phyloP scores from a whole-genome alignment of 2,329 filamentous ascomycete species.

The Akanthomyces muscarius region DNA sequence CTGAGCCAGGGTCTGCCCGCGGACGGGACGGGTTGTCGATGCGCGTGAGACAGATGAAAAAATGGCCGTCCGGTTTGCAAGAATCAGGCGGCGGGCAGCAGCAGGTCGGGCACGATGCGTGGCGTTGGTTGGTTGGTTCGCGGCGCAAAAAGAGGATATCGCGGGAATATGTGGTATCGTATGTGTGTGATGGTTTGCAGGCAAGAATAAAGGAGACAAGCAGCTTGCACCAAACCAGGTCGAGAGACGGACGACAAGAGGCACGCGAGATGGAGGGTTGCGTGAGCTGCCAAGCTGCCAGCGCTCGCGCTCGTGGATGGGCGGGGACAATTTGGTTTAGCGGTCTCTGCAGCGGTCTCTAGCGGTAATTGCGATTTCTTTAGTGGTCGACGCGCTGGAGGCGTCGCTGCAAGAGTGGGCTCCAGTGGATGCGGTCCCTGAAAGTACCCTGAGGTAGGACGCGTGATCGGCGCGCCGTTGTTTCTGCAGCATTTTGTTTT shows the following conservation, averaged over 20 bases:
- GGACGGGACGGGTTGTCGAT: neutral
- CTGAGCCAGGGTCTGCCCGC: neutral
- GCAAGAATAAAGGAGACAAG: neutral
- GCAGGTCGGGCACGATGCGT: neutral
- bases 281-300: neutral
- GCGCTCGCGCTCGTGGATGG: neutral
- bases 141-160: neutral
- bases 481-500: neutral
- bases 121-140: neutral
- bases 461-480: neutral
- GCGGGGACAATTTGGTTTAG: neutral
- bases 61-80: neutral
- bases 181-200: neutral
- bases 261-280: neutral
- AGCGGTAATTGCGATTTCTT: conserved; percentile 6
- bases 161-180: no score
- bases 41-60: neutral
- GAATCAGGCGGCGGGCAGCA: neutral
- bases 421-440: neutral
- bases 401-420: neutral
- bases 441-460: neutral
- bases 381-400: conserved; percentile 1
- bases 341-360: neutral
- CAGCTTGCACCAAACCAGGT: neutral
- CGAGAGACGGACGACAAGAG: neutral